Base-by-base conservation (phyloP, 371 early-diverging fungal species). In the Mortierella sp. region DNA sequence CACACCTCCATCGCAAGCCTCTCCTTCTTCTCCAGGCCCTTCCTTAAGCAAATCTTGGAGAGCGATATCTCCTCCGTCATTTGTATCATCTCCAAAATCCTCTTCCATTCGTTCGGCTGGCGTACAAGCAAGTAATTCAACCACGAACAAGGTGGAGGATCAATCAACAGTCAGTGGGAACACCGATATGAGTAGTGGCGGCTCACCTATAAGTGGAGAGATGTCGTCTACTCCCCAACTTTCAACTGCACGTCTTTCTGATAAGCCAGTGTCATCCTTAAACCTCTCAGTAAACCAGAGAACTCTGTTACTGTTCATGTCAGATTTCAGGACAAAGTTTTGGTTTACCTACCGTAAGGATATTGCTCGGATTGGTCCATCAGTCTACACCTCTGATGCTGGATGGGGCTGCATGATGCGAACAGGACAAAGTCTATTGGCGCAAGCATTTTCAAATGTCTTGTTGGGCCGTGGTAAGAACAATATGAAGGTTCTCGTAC, bases 321-420 rank as follows among this genome's bases (percentile, higher is more conserved):
- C 36, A n/a, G 81, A 80, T 58, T 80, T 75, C 32, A 72, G 75
- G 47, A 69, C 81, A 1, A 66, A 47, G 32, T 45, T 94, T 16
- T 98, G 98, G 98, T 93, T 96, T 85, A 98, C 98, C 3, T 98
- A 98, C 75, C 89, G 98, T 59, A 91, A 94, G 76, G 89, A 92
- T 45, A 96, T 93, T 78, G 91, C 95, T 32, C 90, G 94, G 5
- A 95, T 97, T 52, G 86, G 91, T 61, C 90, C 94, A n/a, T 90
- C 94, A 3, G 84, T 84, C 36, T 95, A 91, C 73, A 97, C 95
- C 36, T 92, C 94, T 1, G 98, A 96, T 69, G 90, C 92, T 38
- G 97, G 97, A 13, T 97, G 97, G 97, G 99, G 99, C 4, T 99
- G 99, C 80, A 99, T 99, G 99, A 85, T 99, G 70, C 85, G 99